Base-by-base conservation (phyloP, 2,329 filamentous ascomycete genomes). In the Knoxdaviesia capensis region DNA sequence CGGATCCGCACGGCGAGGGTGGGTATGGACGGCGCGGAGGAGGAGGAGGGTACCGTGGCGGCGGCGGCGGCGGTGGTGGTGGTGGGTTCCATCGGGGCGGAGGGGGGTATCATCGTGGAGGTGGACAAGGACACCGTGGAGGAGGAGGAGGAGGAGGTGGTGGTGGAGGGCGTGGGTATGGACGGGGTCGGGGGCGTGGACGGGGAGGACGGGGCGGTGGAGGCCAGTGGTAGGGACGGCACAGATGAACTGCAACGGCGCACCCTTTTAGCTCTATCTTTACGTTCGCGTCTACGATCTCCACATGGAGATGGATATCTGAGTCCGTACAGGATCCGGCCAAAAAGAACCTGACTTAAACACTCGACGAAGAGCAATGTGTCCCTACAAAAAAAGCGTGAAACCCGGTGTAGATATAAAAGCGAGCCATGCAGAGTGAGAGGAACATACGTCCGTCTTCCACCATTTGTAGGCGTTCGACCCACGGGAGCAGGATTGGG, bases 391-490 rank as follows among this genome's bases (percentile, higher is more conserved):
- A 65, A 67, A 65, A 64, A 63, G 57, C 58, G 57, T 66, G 53
- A 53, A 58, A 53, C 61, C 57, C 60, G 57, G 61, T 58, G 56
- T 54, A 36, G 48, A 51, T 53, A 58, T 58, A 20, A 20, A 20
- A 20, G 46, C 57, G 53, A 63, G 60, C 50, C 48, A 56, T 55
- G 62, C 65, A 68, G 64, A 69, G 65, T 68, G 63, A 64, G 58
- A 61, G 66, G 65, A 62, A 56, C 20, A 20, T 20, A 20, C 52
- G 46, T 67, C 49, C 46, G 61, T 69, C 60, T 69, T 62, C 66
- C 66, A 69, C 61, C 57, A 59, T 56, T 62, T 61, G 63, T 69
- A 68, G 65, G 62, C 65, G 58, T 65, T 62, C 62, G 59, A 62
- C 62, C 62, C 65, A 68, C 53, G 63, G 65, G 57, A 54, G 58